Percentiles rank a stretch among this genome's conserved stretches.
Evolutionary conservation across 73 alveolate species (phyloP).

Genomic region (Paramecium octaurelia): DNA sequence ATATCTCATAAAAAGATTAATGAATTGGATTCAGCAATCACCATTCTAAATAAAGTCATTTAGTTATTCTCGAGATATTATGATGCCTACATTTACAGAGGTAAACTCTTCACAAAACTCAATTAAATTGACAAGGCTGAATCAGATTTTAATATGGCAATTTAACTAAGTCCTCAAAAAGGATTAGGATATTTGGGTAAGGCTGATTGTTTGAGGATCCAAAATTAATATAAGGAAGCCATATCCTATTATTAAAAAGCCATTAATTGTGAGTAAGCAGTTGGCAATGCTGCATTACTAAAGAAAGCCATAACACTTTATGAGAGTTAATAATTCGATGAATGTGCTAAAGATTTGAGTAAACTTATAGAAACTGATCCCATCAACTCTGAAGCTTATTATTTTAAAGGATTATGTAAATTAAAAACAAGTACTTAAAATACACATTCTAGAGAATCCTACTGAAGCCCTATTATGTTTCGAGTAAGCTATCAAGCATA

Average conservation of each 20-base stretch:
- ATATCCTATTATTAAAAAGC: conserved; percentile 51
- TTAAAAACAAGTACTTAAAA: conserved; percentile 39
- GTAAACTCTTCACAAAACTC: conserved; percentile 51
- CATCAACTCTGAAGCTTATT: conserved; percentile 61
- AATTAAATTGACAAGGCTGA: conserved; percentile 66
- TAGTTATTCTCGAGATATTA: conserved; percentile 55
- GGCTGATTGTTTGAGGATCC: conserved; percentile 61
- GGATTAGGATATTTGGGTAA: conserved; percentile 66
- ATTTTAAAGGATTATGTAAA: conserved; percentile 61
- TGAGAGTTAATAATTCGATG: conserved; percentile 61
- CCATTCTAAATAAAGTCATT: conserved; percentile 56
- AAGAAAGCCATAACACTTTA: conserved; percentile 59
- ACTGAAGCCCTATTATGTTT: conserved; percentile 63
- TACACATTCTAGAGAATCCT: conserved; percentile 33
- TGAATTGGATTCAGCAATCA: conserved; percentile 50
- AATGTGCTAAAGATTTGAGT: conserved; percentile 55
- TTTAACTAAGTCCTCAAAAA: conserved; percentile 50
- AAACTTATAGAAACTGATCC: conserved; percentile 48
- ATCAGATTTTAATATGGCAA: conserved; percentile 62
- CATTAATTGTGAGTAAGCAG: conserved; percentile 51
- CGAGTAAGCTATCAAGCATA: conserved; percentile 67
- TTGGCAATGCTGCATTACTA: conserved; percentile 51
- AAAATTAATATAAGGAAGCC: conserved; percentile 60
- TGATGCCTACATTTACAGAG: conserved; percentile 67
- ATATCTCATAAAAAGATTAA: conserved; percentile 52